Percentiles rank a stretch among this genome's conserved stretches.
These are phyloP conservation scores for Nicotiana sylvestris DNA, from an alignment of 257 asterid genomes.

Conservation along the genomic window DNA sequence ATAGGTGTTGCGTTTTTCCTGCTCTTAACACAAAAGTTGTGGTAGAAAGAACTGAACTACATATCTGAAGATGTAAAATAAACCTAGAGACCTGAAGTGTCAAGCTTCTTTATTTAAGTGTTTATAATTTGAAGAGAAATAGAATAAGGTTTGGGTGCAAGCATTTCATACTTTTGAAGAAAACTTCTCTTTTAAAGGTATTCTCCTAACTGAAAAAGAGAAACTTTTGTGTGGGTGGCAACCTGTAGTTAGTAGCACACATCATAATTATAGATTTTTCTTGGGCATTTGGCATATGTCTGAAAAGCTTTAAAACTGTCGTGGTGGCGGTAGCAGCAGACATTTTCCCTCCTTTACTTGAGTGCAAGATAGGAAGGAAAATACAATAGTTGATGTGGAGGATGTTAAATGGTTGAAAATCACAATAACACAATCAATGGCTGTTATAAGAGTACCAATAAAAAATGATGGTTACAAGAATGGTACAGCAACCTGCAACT, in stretches of 20 bases:
- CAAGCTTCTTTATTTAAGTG: background rate
- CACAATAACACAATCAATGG: background rate
- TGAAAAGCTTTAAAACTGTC: background rate
- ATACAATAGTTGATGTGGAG: background rate
- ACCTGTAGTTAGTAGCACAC: background rate
- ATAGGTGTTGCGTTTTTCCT: background rate
- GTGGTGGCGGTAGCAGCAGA: background rate
- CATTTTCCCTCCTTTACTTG: background rate
- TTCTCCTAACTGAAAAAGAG: background rate
- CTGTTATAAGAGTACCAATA: background rate
- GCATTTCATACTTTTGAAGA: background rate
- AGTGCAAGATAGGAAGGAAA: background rate
- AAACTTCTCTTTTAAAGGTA: background rate
- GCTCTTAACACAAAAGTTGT: background rate
- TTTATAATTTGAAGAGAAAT: background rate
- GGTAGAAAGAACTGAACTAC: background rate
- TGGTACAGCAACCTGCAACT: background rate
- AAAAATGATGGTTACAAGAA: background rate
- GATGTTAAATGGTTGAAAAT: background rate
- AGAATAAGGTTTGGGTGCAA: background rate
- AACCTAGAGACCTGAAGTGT: background rate
- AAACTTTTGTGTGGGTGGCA: background rate
- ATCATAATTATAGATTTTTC: background rate
- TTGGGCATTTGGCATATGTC: conserved; percentile 5
- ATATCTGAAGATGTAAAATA: background rate